Evolutionary conservation across 2,329 filamentous ascomycete species (phyloP), one percentile per base, ranked within the genome.

Genomic region (Ascochyta lentis): DNA sequence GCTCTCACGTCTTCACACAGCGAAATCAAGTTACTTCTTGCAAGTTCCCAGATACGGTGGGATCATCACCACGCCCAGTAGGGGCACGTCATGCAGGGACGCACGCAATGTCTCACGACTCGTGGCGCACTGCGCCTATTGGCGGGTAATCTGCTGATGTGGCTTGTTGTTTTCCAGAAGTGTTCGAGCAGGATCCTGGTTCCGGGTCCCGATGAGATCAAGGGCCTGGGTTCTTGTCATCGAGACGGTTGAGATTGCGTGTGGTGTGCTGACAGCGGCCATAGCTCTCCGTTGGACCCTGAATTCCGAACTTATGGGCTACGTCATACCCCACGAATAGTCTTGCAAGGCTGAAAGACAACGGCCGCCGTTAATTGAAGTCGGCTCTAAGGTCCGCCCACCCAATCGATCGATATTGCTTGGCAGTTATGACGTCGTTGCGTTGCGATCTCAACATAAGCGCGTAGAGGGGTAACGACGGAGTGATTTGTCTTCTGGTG

Each of bases 81-180:
- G 40, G 31, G 55, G 54, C 59, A 68, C 66, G 66, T 69, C 66
- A 69, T 64, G 66, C 64, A 69, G 64, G 65, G 64, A 54, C 61
- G 24, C 35, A 40, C 40, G 46, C 51, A 42, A n/a, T 24, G 27
- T 31, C 37, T 34, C 34, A 37, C 50, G 48, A 48, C 42, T 60
- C 52, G 52, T 62, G 58, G 60, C 57, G 59, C 55, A 65, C 65
- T 56, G 56, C 57, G 61, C 63, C 35, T 16, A 59, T 44, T 54
- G 31, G 31, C 31, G 52, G 50, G 16, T 47, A 29, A 49, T 41
- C 29, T 48, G 34, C 22, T 40, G 49, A 39, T 56, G 54, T 63
- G 59, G 58, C 62, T 66, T 46, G 37, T 55, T 43, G 41, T 16
- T 29, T 48, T 53, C 44, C 49, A 49, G 23, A 56, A n/a, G 29